Base-by-base conservation (phyloP, 2,329 filamentous ascomycete genomes). In the Neonectria sp. region DNA sequence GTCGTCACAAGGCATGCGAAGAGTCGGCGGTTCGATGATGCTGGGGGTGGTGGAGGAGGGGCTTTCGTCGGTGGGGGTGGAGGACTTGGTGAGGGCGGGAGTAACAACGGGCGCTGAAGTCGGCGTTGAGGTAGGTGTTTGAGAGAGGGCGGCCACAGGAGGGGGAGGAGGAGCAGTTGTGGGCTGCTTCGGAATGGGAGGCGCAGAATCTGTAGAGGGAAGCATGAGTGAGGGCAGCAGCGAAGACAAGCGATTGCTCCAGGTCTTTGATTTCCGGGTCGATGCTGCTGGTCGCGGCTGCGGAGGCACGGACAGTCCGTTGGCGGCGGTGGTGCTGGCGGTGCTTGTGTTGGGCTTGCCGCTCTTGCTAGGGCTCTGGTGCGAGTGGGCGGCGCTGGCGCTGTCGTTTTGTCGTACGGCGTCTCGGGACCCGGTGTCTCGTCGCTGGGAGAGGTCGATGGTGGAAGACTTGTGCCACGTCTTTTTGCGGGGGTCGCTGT, bases 141-240 rank as follows among this genome's bases (percentile, higher is more conserved):
- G 65, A 17, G 58, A 37, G 55, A 62, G 48, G 52, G 68, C 37
- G 25, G 58, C 71, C 15, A 71, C 72, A 37, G 73, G 71, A 52
- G 49, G 40, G 11, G 72, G 71, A 66, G 76, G 71, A 63, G 74
- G 72, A 67, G 60, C 60, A 72, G 62, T 68, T 46, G 70, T 65
- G 56, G 70, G 61, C 17, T 61, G 68, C 62, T 65, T 79, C 46
- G 68, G 71, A 40, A 77, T 58, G 49, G 71, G 62, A 60, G 71
- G 69, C 37, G 69, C 62, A 40, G 74, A 62, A 69, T 81, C 80
- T 77, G 76, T 65, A 56, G 75, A 69, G 48, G 77, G 75, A 63
- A 78, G 60, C 53, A 79, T 82, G 77, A 84, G 81, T 71, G 79
- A 77, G 55, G 80, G 82, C 53, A 82, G 72, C 48, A 82, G 73